phyloP scores from a whole-genome alignment of 148 eudicot species.

The Rhododendron ferrugineum region DNA sequence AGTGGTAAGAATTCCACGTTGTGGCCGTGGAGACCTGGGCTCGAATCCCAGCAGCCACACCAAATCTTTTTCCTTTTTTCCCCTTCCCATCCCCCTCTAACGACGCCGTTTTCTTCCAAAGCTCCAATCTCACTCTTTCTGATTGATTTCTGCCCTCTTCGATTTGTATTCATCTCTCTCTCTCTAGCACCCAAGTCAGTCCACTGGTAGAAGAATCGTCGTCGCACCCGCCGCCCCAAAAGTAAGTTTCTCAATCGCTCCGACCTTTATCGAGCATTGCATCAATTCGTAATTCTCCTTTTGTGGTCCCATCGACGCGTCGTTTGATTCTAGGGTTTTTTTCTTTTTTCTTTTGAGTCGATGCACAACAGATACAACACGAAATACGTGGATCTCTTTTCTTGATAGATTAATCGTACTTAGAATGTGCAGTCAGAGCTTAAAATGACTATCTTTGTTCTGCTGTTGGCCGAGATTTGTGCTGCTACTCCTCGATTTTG shows the following conservation, averaged over 20 bases:
- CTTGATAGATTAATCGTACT: neutral
- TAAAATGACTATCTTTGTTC: neutral
- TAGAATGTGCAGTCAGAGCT: neutral
- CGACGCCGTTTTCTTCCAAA: neutral
- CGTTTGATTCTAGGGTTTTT: neutral
- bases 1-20: slow-evolving; percentile 1
- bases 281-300: neutral
- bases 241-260: neutral
- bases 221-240: neutral
- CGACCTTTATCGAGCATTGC: no score
- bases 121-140: neutral
- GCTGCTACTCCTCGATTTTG: neutral
- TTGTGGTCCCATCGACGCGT: neutral
- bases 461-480: neutral
- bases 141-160: neutral
- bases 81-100: neutral
- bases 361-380: neutral
- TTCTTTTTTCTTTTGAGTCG: neutral
- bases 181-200: neutral
- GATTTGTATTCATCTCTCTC: neutral
- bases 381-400: neutral
- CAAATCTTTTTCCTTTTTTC: neutral
- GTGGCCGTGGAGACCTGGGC: slow-evolving; percentile 7
- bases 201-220: neutral
- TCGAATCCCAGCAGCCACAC: slow-evolving; percentile 9